Percentiles rank a stretch among this genome's conserved stretches.
phyloP scores from a whole-genome alignment of 768 basidiomycete genomes.

The Pleurotus salmoneostramineus region DNA sequence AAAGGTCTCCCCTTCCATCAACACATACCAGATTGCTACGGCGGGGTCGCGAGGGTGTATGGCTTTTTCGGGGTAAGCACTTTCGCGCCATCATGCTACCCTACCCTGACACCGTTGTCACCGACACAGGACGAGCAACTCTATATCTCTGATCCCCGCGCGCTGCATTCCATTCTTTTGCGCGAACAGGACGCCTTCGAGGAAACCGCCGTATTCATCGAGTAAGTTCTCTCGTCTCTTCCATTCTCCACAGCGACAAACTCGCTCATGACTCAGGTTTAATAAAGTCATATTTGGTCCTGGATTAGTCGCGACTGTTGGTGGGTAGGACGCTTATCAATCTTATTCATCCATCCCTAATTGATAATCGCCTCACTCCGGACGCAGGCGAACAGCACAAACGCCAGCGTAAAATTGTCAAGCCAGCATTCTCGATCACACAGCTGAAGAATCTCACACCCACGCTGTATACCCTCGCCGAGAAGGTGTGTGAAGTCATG shows the following conservation, averaged over 20 bases:
- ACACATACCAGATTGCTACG: slow-evolving; percentile 31
- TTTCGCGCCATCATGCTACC: neutral
- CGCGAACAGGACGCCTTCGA: slow-evolving; percentile 49
- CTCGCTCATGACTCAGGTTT: slow-evolving; percentile 22
- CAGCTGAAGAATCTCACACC: slow-evolving; percentile 43
- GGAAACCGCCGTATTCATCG: slow-evolving; percentile 37
- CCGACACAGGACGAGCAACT: slow-evolving; percentile 39
- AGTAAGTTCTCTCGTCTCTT: slow-evolving; percentile 24
- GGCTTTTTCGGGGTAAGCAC: slow-evolving; percentile 42
- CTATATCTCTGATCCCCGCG: slow-evolving; percentile 45
- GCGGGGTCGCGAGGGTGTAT: slow-evolving; percentile 39
- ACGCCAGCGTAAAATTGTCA: slow-evolving; percentile 45
- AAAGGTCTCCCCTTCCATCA: slow-evolving; percentile 40
- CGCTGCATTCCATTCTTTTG: slow-evolving; percentile 41
- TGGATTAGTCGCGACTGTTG: slow-evolving; percentile 37
- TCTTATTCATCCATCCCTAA: neutral
- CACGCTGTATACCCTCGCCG: slow-evolving; percentile 38
- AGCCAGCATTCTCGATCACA: slow-evolving; percentile 40
- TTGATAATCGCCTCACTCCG: neutral
- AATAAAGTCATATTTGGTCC: slow-evolving; percentile 45
- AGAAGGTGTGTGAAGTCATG: slow-evolving; percentile 30
- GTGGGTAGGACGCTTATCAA: slow-evolving; percentile 13
- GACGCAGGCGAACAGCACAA: slow-evolving; percentile 39
- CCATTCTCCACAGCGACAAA: neutral
- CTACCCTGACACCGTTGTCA: neutral